A percentile compares a stretch with the other conserved stretches of the same genome.
These are phyloP conservation scores for Penicillium sp. DNA, from an alignment of 2,329 filamentous ascomycete genomes.

Conservation along the genomic window DNA sequence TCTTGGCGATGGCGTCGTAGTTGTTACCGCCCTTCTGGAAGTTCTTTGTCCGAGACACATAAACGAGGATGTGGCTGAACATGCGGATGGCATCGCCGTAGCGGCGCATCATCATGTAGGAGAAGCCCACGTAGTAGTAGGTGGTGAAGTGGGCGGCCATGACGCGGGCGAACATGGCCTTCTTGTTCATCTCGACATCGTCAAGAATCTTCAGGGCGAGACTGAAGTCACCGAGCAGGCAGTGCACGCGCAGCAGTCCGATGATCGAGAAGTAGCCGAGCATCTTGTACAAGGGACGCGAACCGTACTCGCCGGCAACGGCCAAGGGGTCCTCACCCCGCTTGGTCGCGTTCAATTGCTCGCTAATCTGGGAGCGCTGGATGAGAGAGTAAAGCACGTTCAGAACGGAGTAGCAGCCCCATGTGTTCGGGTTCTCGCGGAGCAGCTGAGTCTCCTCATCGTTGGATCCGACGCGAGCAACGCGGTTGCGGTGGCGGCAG, in stretches of 20 bases:
- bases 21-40: constrained; percentile 92
- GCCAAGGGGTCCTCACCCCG: constrained; percentile 83
- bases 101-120: constrained; percentile 99
- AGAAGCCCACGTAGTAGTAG: constrained; percentile 99
- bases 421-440: constrained; percentile 96
- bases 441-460: constrained; percentile 90
- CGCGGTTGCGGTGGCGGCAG: constrained; percentile 90
- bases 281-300: constrained; percentile 94
- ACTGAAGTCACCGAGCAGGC: constrained; percentile 94
- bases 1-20: constrained; percentile 98
- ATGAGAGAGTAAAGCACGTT: constrained; percentile 99
- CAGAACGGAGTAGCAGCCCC: constrained; percentile 98
- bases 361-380: constrained; percentile 95
- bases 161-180: constrained; percentile 98
- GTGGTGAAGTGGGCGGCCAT: constrained; percentile 99
- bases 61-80: constrained; percentile 99
- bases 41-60: constrained; percentile 98
- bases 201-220: constrained; percentile 97
- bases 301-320: constrained; percentile 93
- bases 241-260: constrained; percentile 92
- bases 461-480: constrained; percentile 76
- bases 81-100: constrained; percentile 99
- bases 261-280: constrained; percentile 99
- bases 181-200: constrained; percentile 99
- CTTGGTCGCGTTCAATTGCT: constrained; percentile 94